Conservation (phyloP, 1,139 yeast species). For the Pichia sp. region DNA sequence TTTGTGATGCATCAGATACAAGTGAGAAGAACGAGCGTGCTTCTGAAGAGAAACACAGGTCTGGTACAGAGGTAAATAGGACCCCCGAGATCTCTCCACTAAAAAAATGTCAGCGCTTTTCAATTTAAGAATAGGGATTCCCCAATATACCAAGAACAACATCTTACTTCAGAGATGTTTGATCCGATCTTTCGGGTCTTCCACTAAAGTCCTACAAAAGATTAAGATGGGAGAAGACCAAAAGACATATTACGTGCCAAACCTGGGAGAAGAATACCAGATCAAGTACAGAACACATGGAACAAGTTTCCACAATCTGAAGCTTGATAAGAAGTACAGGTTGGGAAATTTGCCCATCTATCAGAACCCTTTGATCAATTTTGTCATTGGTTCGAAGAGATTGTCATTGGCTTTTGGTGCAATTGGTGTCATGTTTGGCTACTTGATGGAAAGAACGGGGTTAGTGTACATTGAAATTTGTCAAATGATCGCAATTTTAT, state of each 20-base stretch:
- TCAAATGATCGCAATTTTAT: constrained; percentile 32
- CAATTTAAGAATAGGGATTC: too few relatives aligned
- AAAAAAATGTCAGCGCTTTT: too few relatives aligned
- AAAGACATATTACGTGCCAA: constrained; percentile 21
- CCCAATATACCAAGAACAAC: too few relatives aligned
- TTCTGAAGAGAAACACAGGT: too few relatives aligned
- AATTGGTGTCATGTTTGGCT: constrained; percentile 48
- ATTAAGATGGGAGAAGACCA: constrained; percentile 27
- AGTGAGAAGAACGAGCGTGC: too few relatives aligned
- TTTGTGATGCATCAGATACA: too few relatives aligned
- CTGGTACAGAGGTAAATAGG: too few relatives aligned
- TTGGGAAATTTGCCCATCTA: constrained; percentile 49
- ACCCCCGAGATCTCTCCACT: too few relatives aligned
- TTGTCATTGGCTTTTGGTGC: constrained; percentile 48
- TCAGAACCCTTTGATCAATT: constrained; percentile 48
- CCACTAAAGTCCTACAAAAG: too few relatives aligned
- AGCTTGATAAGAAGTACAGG: constrained; percentile 34
- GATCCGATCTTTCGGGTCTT: too few relatives aligned
- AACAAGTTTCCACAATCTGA: constrained; percentile 19
- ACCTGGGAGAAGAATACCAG: constrained; percentile 15
- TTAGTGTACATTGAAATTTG: constrained; percentile 52
- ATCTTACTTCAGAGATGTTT: too few relatives aligned
- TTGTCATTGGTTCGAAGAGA: constrained; percentile 49
- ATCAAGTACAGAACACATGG: constrained; percentile 25
- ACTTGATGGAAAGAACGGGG: constrained; percentile 48